Evolutionary conservation across 441 rosid species (phyloP), one percentile per base, ranked within the genome.

Genomic region (Manihot esculenta): DNA sequence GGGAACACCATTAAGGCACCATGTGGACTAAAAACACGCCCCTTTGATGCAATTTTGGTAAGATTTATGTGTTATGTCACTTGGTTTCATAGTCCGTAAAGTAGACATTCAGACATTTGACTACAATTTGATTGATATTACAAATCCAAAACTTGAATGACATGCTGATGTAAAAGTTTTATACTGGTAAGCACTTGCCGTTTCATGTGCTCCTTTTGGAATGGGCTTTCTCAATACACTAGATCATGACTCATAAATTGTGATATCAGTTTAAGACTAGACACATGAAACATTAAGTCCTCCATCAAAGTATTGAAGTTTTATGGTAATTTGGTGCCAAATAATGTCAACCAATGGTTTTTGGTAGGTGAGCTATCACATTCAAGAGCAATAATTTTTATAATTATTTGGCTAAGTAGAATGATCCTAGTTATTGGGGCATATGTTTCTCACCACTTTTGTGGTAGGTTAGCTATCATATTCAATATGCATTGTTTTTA

Each of bases 1-100:
- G 97, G 96, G 61, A 89, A 92, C 86, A 92, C 97, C 59, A 92
- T 88, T 47, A 82, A 85, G 78, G 96, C 97, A 21, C 97, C 97
- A 1, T 92, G 93, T 51, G 96, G 97, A 21, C 89, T 87, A 72
- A 92, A 86, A 76, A 92, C 97, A 26, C 90, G 96, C 21, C 79
- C 97, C 70, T 92, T 92, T 0, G 97, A 92, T 82, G 83, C 94
- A 24, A 92, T 92, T 74, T 53, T 88, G 96, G 96, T 88, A 88
- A 59, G 47, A 41, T 61, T 55, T n/a, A 75, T 70, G 6, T 57
- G 27, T 63, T 1, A 9, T 38, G 6, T 30, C 17, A 33, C 51
- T 48, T 65, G 41, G 8, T 54, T 41, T 18, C 33, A 23, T 35
- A 17, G 48, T 27, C 45, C 2, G 11, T 18, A 15, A 58, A n/a